Evolutionary conservation across 2,329 filamentous ascomycete species (phyloP).

Genomic region (Venturia pyrina): DNA sequence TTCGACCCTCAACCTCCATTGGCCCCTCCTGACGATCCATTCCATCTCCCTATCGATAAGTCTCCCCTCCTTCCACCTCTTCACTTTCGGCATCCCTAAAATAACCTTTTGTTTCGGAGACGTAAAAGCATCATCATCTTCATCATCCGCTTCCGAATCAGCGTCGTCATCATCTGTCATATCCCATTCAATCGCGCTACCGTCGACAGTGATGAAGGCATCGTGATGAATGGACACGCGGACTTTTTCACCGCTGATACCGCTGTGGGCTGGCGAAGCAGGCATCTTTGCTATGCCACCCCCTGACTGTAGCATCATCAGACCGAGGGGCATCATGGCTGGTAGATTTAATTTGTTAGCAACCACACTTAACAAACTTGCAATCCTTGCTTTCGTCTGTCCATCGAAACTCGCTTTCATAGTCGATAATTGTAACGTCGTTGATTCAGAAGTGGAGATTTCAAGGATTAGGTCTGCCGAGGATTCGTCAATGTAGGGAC

Average conservation of each 20-base stretch:
- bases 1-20: slow-evolving; percentile 47
- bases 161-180: slow-evolving; percentile 19
- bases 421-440: slow-evolving; percentile 21
- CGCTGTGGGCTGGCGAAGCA: slow-evolving; percentile 57
- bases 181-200: slow-evolving; percentile 14
- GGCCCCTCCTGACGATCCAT: slow-evolving; percentile 28
- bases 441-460: slow-evolving; percentile 42
- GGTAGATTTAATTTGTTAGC: slow-evolving; percentile 67
- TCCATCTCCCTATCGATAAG: slow-evolving; percentile 17
- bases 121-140: slow-evolving; percentile 20
- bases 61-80: slow-evolving; percentile 27
- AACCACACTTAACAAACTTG: slow-evolving; percentile 69
- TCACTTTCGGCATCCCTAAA: slow-evolving; percentile 47
- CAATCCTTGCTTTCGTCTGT: slow-evolving; percentile 58
- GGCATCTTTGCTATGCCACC: slow-evolving; percentile 48
- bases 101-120: not conserved
- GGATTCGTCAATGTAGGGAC: slow-evolving; percentile 73
- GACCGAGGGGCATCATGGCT: slow-evolving; percentile 46
- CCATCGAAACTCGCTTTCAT: slow-evolving; percentile 63
- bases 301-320: slow-evolving; percentile 51
- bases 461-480: slow-evolving; percentile 70
- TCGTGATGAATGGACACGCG: slow-evolving; percentile 53
- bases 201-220: slow-evolving; percentile 48
- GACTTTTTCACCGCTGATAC: slow-evolving; percentile 60
- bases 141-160: slow-evolving; percentile 19